Base-by-base conservation (phyloP, 2,329 filamentous ascomycete genomes). In the Aureobasidium uvarum region DNA sequence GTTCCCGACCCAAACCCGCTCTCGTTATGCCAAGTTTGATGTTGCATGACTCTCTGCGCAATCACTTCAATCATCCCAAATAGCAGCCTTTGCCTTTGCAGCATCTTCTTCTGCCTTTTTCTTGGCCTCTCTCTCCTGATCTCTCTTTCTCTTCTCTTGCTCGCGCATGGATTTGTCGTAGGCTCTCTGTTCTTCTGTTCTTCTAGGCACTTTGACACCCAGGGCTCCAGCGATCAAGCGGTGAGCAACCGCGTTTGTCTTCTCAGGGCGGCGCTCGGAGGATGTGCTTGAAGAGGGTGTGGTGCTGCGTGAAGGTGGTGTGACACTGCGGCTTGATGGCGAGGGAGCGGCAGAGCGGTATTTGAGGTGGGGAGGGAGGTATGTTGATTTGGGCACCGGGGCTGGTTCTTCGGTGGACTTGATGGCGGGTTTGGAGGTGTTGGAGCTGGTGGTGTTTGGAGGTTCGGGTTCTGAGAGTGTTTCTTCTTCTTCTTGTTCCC, bases 241-340 rank as follows among this genome's bases (percentile, higher is more conserved):
- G 68, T 90, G 86, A 5, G 95, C 95, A 45, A 96, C 92, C 0
- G 92, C 91, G 67, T 96, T 96, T 68, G 93, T 96, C 81, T 96
- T 99, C 78, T 96, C 93, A 0, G 92, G 94, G 45, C 90, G 80
- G 65, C 70, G 67, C 67, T 72, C 65, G 70, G 51, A 51, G 13
- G 59, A 39, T 14, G 59, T 20, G 39, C 33, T 50, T 0, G 85
- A 85, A 70, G 85, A 83, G 23, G 88, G 87, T 0, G 87, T 89
- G 0, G 25, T 41, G 39, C 59, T 43, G 41, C 60, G 67, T n/a
- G 41, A 39, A 31, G 58, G 67, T 10, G 38, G 70, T 46, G 65
- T 66, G 20, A 66, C 62, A 55, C 63, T 67, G 59, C 70, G 69
- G 0, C 87, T 91, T 0, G 88, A 86, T 1, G 88, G 88, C 33